A percentile compares a stretch with the other conserved stretches of the same genome.
Evolutionary conservation across 2,329 filamentous ascomycete species (phyloP).

Genomic region (Albifimbria verrucaria): DNA sequence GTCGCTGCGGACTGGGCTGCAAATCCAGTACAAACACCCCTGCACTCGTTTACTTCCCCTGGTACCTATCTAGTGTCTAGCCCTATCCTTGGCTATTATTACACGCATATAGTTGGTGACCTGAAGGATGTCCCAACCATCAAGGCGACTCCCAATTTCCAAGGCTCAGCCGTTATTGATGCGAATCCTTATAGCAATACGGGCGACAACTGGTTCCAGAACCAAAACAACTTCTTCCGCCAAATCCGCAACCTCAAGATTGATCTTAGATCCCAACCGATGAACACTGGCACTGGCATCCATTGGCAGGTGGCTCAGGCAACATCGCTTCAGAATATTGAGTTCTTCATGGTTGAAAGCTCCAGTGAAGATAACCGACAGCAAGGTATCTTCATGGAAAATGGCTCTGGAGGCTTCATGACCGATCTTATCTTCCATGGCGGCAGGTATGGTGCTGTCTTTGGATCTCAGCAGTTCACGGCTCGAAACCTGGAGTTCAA

Average conservation of each 20-base stretch:
- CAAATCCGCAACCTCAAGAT: constrained; percentile 80
- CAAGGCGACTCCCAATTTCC: constrained; percentile 69
- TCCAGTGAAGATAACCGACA: constrained; percentile 63
- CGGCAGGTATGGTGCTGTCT: constrained; percentile 72
- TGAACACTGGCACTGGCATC: constrained; percentile 63
- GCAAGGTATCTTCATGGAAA: constrained; percentile 80
- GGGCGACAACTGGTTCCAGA: constrained; percentile 73
- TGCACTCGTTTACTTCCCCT: constrained; percentile 86
- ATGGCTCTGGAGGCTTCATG: constrained; percentile 82
- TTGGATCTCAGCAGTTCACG: constrained; percentile 87
- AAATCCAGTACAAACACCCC: constrained; percentile 82
- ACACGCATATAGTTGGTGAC: constrained; percentile 90
- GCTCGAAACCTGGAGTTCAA: constrained; percentile 81
- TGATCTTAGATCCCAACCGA: constrained; percentile 65
- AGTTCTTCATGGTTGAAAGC: constrained; percentile 73
- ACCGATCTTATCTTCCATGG: constrained; percentile 80
- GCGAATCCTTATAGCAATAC: constrained; percentile 73
- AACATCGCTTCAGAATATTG: constrained; percentile 75
- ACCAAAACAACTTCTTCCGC: constrained; percentile 83
- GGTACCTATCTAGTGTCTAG: constrained; percentile 82
- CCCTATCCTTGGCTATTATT: constrained; percentile 84
- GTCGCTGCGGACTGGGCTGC: constrained; percentile 76
- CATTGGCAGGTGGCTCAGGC: constrained; percentile 87
- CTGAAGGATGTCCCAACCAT: constrained; percentile 67
- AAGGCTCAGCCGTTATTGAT: constrained; percentile 86